phyloP scores from a whole-genome alignment of 2,329 filamentous ascomycete species.

The Cryphonectria parasitica region DNA sequence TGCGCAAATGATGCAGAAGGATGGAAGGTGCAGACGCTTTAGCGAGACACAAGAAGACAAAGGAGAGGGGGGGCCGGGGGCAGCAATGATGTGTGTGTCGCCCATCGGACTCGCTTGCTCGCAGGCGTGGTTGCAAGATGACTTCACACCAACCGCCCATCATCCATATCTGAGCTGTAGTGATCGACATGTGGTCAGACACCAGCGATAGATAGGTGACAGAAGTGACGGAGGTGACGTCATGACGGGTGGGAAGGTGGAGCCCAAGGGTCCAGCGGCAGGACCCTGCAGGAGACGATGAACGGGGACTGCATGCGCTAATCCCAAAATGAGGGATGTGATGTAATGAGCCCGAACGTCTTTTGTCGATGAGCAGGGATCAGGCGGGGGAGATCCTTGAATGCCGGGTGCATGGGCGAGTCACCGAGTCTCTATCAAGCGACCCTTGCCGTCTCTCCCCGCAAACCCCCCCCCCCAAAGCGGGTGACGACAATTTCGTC shows the following conservation, averaged over 20 bases:
- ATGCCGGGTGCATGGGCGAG: not conserved
- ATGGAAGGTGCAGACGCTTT: not conserved
- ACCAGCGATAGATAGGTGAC: conserved; percentile 12
- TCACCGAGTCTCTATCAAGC: not conserved
- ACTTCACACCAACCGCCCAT: conserved; percentile 15
- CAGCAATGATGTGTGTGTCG: no score
- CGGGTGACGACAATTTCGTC: not conserved
- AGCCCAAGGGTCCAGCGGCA: conserved; percentile 20
- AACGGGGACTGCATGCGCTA: conserved; percentile 16
- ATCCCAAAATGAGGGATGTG: conserved; percentile 4
- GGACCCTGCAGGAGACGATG: conserved; percentile 20
- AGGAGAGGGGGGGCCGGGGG: not conserved
- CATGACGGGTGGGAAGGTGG: not conserved
- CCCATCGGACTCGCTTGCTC: conserved; percentile 6
- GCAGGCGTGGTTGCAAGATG: conserved; percentile 22
- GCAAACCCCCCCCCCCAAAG: not conserved
- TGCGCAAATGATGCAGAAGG: not conserved
- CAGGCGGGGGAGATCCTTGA: not conserved
- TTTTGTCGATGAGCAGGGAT: not conserved
- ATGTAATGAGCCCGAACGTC: not conserved
- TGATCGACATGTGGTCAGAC: conserved; percentile 21
- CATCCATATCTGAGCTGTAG: conserved; percentile 10
- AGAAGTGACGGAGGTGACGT: conserved; percentile 19
- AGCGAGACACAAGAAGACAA: not conserved
- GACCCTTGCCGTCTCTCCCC: not conserved